Evolutionary conservation across 805 yeast genomes (phyloP), one percentile per base, ranked within the genome.

Genomic region (Cyberlindnera amylophila): DNA sequence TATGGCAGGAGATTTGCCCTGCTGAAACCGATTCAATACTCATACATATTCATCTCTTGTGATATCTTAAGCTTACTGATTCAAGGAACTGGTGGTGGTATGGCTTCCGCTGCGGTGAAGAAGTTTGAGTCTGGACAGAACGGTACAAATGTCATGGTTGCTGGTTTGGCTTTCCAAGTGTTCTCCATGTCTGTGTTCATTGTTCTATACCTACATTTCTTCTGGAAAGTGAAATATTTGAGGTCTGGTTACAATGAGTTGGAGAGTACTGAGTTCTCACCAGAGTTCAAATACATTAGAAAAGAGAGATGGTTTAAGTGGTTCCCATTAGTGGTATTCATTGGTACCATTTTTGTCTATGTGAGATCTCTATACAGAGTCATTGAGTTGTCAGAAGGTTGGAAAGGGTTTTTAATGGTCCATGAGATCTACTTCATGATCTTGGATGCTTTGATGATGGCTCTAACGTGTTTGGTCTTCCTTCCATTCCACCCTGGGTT

Each of bases 21-120:
- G 6, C 44, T 77, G 26, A 67, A 64, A 44, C 90, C 91, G 7
- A 69, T 75, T 69, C 67, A 67, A 52, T 82, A 81, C 54, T 72
- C 89, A 0, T 72, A 75, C 39, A 65, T 83, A 9, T 88, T 87
- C 54, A 74, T 87, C 11, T 49, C 68, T 12, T 78, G 82, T 57
- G 96, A 88, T 64, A 54, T 84, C 4, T 51, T 79, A 4, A 74
- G 89, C 16, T 66, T 86, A 47, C 63, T 77, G 1, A 56, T 86
- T 16, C 96, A 86, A 63, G 90, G 81, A 3, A 71, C 66, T 9
- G 95, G 95, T 34, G 95, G 95, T 54, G 93, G 82, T 40, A 63
- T 74, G 32, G 86, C 89, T 2, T 38, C 41, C 71, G 4, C 9
- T 11, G 17, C 4, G 4, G 7, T 16, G n/a, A 47, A 61, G 7